Percentiles rank a stretch among this genome's conserved stretches.
phyloP scores from a whole-genome alignment of 2,329 filamentous ascomycete genomes.

The Penicillium sp. region DNA sequence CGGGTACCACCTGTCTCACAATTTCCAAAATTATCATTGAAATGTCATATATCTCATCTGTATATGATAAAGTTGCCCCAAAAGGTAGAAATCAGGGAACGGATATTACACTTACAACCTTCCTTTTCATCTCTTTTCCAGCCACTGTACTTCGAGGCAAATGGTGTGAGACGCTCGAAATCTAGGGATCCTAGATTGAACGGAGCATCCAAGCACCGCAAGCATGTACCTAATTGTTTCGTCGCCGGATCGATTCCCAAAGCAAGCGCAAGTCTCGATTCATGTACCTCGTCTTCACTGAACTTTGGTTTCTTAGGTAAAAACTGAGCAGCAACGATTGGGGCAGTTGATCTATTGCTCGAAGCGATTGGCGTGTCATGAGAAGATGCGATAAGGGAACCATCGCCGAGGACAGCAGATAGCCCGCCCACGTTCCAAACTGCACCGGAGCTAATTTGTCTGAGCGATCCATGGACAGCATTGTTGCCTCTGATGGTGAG shows the following conservation, averaged over 20 bases:
- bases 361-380: slow-evolving; percentile 64
- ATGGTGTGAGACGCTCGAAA: slow-evolving; percentile 34
- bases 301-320: slow-evolving; percentile 51
- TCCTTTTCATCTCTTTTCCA: slow-evolving; percentile 37
- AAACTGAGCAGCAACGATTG: slow-evolving; percentile 59
- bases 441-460: slow-evolving; percentile 64
- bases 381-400: slow-evolving; percentile 48
- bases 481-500: slow-evolving; percentile 15
- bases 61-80: slow-evolving; percentile 6
- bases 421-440: slow-evolving; percentile 78
- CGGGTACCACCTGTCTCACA: neutral
- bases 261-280: slow-evolving; percentile 73
- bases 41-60: slow-evolving; percentile 4
- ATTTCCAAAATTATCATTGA: neutral
- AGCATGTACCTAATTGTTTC: slow-evolving; percentile 61
- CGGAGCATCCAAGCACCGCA: slow-evolving; percentile 19
- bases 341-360: slow-evolving; percentile 71
- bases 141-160: slow-evolving; percentile 41
- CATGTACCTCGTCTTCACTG: slow-evolving; percentile 67
- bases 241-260: slow-evolving; percentile 72
- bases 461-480: slow-evolving; percentile 21
- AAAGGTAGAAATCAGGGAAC: neutral
- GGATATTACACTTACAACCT: slow-evolving; percentile 33
- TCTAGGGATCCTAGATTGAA: slow-evolving; percentile 27
- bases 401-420: slow-evolving; percentile 53